Evolutionary conservation across 2,329 filamentous ascomycete species (phyloP).

Genomic region (Dactylonectria estremocensis): DNA sequence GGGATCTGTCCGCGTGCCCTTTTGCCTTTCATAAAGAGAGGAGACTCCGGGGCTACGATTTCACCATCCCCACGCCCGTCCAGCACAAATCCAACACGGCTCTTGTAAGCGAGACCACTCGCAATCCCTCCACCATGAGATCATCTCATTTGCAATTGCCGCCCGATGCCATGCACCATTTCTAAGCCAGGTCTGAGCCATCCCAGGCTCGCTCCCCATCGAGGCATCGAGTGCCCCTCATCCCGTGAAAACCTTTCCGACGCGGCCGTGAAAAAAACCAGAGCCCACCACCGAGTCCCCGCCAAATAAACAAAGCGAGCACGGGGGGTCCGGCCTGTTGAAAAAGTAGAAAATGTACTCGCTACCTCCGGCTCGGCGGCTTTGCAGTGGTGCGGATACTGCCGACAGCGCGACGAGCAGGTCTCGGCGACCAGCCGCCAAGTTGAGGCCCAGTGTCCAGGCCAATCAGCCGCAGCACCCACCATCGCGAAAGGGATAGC

Average conservation of each 20-base stretch:
- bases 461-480: constrained; percentile 55
- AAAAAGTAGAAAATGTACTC: constrained; percentile 31
- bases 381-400: constrained; percentile 38
- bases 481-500: constrained; percentile 65
- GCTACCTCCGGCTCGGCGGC: constrained; percentile 49
- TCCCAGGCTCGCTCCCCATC: constrained; percentile 10
- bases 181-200: constrained; percentile 29
- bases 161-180: constrained; percentile 23
- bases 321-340: constrained; percentile 14
- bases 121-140: constrained; percentile 35
- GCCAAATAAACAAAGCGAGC: constrained; percentile 10
- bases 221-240: neutral
- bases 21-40: constrained; percentile 33
- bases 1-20: constrained; percentile 42
- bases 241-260: constrained; percentile 16
- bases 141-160: constrained; percentile 32
- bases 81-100: neutral
- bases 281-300: constrained; percentile 12
- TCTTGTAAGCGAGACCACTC: constrained; percentile 18
- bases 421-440: constrained; percentile 44
- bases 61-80: constrained; percentile 6
- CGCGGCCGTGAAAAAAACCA: constrained; percentile 19
- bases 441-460: constrained; percentile 38
- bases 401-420: constrained; percentile 43
- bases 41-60: constrained; percentile 23